Evolutionary conservation across 1,284 basidiomycete genomes (phyloP).

Genomic region (Puccinia coronata): DNA sequence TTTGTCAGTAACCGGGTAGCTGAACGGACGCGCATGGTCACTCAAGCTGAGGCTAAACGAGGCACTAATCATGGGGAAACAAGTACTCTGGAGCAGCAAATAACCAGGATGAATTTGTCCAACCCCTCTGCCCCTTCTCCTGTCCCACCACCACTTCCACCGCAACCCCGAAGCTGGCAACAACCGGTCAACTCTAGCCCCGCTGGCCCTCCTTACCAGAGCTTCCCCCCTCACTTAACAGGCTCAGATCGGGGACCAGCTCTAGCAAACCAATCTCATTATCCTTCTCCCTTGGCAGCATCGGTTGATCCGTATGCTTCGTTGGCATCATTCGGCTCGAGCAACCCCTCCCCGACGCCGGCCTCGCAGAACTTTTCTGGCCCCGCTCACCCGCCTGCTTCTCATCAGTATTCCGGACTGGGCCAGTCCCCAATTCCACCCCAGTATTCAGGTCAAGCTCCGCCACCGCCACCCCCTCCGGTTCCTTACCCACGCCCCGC

Average conservation of each 20-base stretch:
- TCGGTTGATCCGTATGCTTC: constrained; percentile 21
- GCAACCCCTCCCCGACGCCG: neutral
- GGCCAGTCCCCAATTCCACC: constrained; percentile 52
- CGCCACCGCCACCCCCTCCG: constrained; percentile 50
- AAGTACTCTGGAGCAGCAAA: constrained; percentile 49
- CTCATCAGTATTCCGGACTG: constrained; percentile 48
- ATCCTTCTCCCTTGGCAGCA: constrained; percentile 34
- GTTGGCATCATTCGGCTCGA: constrained; percentile 22
- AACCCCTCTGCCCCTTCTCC: constrained; percentile 46
- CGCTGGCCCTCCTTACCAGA: constrained; percentile 36
- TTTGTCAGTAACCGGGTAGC: constrained; percentile 84
- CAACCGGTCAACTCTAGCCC: constrained; percentile 32
- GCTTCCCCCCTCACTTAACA: neutral
- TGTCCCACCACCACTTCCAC: constrained; percentile 49
- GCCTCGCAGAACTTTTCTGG: neutral
- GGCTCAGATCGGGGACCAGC: constrained; percentile 22
- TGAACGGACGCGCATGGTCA: constrained; percentile 67
- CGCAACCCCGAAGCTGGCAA: constrained; percentile 48
- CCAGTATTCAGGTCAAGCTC: constrained; percentile 47
- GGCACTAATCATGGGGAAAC: constrained; percentile 38
- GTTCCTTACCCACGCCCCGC: constrained; percentile 62
- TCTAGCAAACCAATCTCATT: constrained; percentile 5
- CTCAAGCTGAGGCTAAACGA: constrained; percentile 68
- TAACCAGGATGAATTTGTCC: constrained; percentile 44
- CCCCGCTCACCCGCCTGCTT: constrained; percentile 38